phyloP scores from a whole-genome alignment of 1,284 basidiomycete genomes.

The Rhodotorula sp. region DNA sequence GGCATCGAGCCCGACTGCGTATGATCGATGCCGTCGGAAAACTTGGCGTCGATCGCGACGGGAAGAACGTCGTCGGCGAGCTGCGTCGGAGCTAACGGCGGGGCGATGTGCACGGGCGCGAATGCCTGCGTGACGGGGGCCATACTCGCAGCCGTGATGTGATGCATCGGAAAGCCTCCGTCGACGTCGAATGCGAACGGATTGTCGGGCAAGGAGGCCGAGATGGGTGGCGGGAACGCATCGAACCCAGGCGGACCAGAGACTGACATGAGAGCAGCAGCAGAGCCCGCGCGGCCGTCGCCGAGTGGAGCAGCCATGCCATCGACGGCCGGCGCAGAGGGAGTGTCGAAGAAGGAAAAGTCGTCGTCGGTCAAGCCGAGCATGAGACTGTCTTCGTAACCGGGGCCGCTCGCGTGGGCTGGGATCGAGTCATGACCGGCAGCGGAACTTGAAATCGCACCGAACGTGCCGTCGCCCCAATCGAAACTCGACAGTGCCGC shows the following conservation, averaged over 20 bases:
- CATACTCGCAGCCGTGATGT: not conserved
- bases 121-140: too few species aligned
- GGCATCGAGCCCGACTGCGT: too few species aligned
- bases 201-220: constrained; percentile 1
- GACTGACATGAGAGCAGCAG: too few species aligned
- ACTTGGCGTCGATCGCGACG: too few species aligned
- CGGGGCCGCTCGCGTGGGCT: not conserved
- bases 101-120: not conserved
- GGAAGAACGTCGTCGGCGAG: too few species aligned
- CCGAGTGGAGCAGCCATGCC: too few species aligned
- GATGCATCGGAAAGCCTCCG: not conserved
- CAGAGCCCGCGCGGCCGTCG: too few species aligned
- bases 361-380: constrained; percentile 44
- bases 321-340: constrained; percentile 19
- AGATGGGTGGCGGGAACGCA: constrained; percentile 10
- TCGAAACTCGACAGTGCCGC: constrained; percentile 30
- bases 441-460: not conserved
- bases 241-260: not conserved
- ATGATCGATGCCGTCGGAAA: too few species aligned
- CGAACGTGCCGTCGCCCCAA: constrained; percentile 38
- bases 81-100: not conserved
- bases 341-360: constrained; percentile 45
- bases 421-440: not conserved
- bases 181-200: constrained; percentile 22
- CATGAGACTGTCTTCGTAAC: constrained; percentile 35